Base-by-base conservation (phyloP, 768 basidiomycete species). In the Termitomyces sp. region DNA sequence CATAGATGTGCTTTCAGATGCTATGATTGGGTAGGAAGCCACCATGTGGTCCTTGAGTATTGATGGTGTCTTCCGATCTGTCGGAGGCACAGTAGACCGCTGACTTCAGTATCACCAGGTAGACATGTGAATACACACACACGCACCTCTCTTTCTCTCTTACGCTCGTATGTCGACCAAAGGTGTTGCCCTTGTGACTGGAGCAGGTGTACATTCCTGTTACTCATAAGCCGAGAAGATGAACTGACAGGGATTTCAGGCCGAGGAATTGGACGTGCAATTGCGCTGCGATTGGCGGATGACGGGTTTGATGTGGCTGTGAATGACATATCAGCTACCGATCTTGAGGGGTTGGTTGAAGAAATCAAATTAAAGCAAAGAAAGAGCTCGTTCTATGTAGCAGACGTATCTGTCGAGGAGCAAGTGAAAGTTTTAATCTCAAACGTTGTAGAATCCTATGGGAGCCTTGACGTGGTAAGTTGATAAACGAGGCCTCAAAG, bases 241-340 rank as follows among this genome's bases (percentile, higher is more conserved):
- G 10, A 36, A 51, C 36, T n/a, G 6, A 39, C 10, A 37, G 18
- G 16, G 16, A 50, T 26, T 39, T 51, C 34, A 63, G 62, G 55
- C 13, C 60, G 53, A 40, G 66, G 66, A 14, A 64, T 67, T n/a
- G 64, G 64, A 16, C 44, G 56, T n/a, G 66, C 64, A 8, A 64
- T 65, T 40, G 62, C 66, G 20, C 36, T 67, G 27, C 61, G 62
- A 9, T 46, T 65, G 4, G 66, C 66, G 22, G 59, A 63, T 34
- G 62, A 67, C 46, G 62, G 62, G 14, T 63, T 59, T 27, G 64
- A 67, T 47, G 60, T 65, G 22, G 62, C 64, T 20, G 42, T 66
- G n/a, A 65, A 63, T 39, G 14, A 79, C 76, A 58, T 83, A 81
- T 79, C 55, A 33, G 43, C 33, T n/a, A 30, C 37, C 7, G 34